phyloP scores from a whole-genome alignment of 371 early-diverging fungal species.

The Amoeboaphelidium protococcarum region DNA sequence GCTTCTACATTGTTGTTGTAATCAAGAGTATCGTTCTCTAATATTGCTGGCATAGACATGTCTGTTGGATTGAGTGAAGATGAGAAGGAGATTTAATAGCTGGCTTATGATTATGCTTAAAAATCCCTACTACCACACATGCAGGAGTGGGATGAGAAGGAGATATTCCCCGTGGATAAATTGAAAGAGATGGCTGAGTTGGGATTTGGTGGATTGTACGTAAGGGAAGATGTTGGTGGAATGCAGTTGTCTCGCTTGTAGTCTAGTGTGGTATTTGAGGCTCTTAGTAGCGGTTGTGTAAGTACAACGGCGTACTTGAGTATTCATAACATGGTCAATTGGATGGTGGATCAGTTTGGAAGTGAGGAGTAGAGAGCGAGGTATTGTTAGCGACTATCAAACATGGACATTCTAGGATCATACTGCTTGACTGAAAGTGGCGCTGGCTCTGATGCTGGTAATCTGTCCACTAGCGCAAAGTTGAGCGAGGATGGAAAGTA shows the following conservation, averaged over 20 bases:
- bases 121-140: constrained; percentile 23
- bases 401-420: constrained; percentile 17
- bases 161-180: constrained; percentile 18
- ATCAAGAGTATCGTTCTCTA: too few species aligned
- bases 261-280: constrained; percentile 25
- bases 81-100: constrained; percentile 15
- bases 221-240: constrained; percentile 15
- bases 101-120: constrained; percentile 20
- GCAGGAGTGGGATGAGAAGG: constrained; percentile 23
- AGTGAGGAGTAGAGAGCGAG: constrained; percentile 17
- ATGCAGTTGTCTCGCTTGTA: constrained; percentile 19
- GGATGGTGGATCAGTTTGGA: constrained; percentile 29
- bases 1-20: too few species aligned
- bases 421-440: constrained; percentile 48
- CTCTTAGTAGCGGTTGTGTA: constrained; percentile 22
- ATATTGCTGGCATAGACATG: too few species aligned
- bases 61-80: constrained; percentile 11
- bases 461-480: constrained; percentile 30
- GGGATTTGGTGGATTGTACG: constrained; percentile 25
- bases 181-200: constrained; percentile 22
- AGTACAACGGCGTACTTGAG: constrained; percentile 28
- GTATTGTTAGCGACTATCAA: constrained; percentile 16
- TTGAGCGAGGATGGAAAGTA: constrained; percentile 33
- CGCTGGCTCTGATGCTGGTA: constrained; percentile 47
- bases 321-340: constrained; percentile 27